phyloP scores from a whole-genome alignment of 176 grass and related monocot species.

The Coix lacrymajobi region DNA sequence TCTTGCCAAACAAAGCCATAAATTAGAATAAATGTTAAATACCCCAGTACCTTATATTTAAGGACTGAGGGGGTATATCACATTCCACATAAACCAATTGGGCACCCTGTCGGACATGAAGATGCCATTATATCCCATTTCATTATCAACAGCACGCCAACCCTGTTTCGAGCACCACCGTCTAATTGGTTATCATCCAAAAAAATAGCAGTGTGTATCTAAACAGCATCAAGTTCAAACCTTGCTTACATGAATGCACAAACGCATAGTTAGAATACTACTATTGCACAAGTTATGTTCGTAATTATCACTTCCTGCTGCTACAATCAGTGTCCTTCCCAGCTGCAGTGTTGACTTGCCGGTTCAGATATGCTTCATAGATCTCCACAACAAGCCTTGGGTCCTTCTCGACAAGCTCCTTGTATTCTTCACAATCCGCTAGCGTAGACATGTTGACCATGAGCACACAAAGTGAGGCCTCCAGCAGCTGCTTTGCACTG shows the following conservation, averaged over 20 bases:
- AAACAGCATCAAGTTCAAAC: not conserved
- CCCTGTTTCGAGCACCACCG: not conserved
- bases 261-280: not conserved
- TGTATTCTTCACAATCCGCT: conserved; percentile 74
- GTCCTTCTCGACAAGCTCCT: conserved; percentile 84
- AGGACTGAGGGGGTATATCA: not conserved
- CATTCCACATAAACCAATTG: not conserved
- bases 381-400: conserved; percentile 92
- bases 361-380: conserved; percentile 76
- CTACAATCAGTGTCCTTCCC: conserved; percentile 42
- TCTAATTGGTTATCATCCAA: not conserved
- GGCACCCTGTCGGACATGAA: not conserved
- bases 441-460: conserved; percentile 75
- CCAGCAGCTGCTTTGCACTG: conserved; percentile 69
- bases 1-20: no score
- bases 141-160: not conserved
- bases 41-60: not conserved
- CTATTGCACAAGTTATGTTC: not conserved
- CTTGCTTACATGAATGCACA: not conserved
- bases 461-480: conserved; percentile 65
- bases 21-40: not conserved
- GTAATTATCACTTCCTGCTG: conserved; percentile 22
- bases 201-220: not conserved
- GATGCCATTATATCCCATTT: not conserved
- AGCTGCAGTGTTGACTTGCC: conserved; percentile 66